A percentile compares a stretch with the other conserved stretches of the same genome.
These are phyloP conservation scores for Gomphus bonarii DNA, from an alignment of 1,284 basidiomycete species.

Conservation along the genomic window DNA sequence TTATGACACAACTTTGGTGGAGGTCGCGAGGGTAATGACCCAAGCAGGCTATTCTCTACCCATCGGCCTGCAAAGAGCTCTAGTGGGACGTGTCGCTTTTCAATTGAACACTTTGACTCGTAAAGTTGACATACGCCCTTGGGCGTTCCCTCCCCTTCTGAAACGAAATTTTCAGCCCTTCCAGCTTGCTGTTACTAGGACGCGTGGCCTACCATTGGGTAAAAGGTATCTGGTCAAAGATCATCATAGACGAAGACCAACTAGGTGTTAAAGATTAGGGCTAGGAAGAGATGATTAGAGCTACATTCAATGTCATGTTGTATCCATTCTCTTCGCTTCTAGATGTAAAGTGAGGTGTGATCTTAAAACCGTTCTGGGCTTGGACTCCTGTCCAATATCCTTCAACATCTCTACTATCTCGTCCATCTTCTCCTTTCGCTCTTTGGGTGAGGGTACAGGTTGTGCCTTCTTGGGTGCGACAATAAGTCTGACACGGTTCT, in stretches of 20 bases:
- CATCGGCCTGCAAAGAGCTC: conserved; percentile 30
- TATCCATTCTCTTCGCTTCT: neutral
- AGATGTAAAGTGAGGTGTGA: conserved; percentile 2
- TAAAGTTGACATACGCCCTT: neutral
- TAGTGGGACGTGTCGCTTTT: conserved; percentile 26
- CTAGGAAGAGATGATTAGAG: neutral
- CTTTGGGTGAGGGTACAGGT: neutral
- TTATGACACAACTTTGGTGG: conserved; percentile 28
- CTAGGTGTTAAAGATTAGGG: neutral
- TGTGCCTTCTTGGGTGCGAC: conserved; percentile 41
- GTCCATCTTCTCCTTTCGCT: neutral
- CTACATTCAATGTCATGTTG: neutral
- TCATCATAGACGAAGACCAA: neutral
- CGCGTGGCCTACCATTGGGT: conserved; percentile 27
- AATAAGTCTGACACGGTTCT: conserved; percentile 46
- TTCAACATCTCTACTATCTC: conserved; percentile 1
- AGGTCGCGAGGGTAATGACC: conserved; percentile 36
- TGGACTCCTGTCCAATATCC: conserved; percentile 4
- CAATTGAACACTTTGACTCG: neutral
- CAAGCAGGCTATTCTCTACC: conserved; percentile 37
- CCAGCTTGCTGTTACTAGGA: conserved; percentile 25
- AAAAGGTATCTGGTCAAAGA: neutral
- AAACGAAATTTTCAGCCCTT: conserved; percentile 11
- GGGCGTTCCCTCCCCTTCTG: neutral
- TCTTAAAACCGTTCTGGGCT: neutral